Base-by-base conservation (phyloP, 2,329 filamentous ascomycete genomes). In the Fusarium floridanum region DNA sequence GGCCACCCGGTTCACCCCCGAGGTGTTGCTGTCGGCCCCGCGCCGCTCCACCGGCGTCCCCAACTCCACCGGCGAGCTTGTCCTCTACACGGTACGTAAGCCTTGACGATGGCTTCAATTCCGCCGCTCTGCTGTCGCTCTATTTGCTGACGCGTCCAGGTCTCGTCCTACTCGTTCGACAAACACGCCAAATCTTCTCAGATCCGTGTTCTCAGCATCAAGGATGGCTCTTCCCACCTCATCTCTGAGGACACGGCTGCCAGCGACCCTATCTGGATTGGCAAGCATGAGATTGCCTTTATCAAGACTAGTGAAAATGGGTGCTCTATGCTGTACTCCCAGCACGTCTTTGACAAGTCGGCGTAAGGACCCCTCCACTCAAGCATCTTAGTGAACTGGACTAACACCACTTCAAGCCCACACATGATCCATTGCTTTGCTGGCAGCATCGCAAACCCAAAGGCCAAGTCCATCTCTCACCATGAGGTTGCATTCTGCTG, bases 121-220 rank as follows among this genome's bases (percentile, higher is more conserved):
- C 14, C 20, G 53, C 14, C 20, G 6, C 2, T 57, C 22, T 16
- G 9, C 22, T 6, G 16, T 27, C 22, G 9, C 22, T 16, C 8
- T 27, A 10, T 4, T 29, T 56, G 12, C 61, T 71, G 22, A 76
- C 14, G 32, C 20, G 39, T 14, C 8, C 14, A 91, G 82, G 86
- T 91, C 17, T 94, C 93, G 1, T 91, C 92, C 2, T 98, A 97
- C 82, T 95, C 91, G 6, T 98, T 98, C 82, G 87, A 93, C 43
- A 88, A 90, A 1, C 94, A 97, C 80, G 87, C 87, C 56, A 93
- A 92, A 80, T 89, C 88, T 6, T 88, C 86, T 69, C 92, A 95
- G 84, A 91, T 93, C 75, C 90, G 92, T 20, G 82, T 96, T 29
- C 84, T 98, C 45, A 91, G 96, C 76, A 87, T 95, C 68, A 84